Evolutionary conservation across 192 early-diverging fungal species (phyloP), one percentile per base, ranked within the genome.

Genomic region (Physocladia obscura): DNA sequence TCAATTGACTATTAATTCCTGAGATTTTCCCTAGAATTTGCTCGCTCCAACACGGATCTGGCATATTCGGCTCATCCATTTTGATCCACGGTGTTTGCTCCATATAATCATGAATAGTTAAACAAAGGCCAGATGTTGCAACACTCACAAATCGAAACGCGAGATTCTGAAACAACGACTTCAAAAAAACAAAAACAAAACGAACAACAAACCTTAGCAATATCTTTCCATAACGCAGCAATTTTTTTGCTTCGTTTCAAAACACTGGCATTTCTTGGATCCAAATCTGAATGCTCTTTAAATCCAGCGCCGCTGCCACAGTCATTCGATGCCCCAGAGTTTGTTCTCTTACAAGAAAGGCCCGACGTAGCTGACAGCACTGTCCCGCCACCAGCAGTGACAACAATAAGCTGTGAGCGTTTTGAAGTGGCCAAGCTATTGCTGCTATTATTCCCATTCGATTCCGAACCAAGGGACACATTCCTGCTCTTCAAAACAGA

Each of bases 341-440:
- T 35, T 22, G 35, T 31, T 44, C 65, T 30, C 15, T 35, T 21
- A 57, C 44, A 68, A 11, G 65, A 68, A 1, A 44, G 35, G 1
- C 62, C 49, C 15, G 65, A 68, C 21, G 38, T 44, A 13, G 69
- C 56, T 2, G 40, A 32, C 27, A 62, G 37, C 4, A 73, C 32
- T 1, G 63, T 57, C 1, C 62, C 71, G 2, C 71, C 71, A 3
- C 62, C 62, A 8, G 63, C 71, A 4, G 71, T 73, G 1, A 73
- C 71, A 48, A 73, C 63, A 0, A 54, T 17, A 0, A 73, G 62
- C 24, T 62, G 17, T n/a, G 37, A n/a, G n/a, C n/a, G n/a, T n/a
- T n/a, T n/a, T n/a, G n/a, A n/a, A n/a, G n/a, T n/a, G n/a, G n/a
- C n/a, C n/a, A n/a, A n/a, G n/a, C n/a, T n/a, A n/a, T n/a, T n/a